Evolutionary conservation across 352 stramenopile species (phyloP), one percentile per base, ranked within the genome.

Genomic region (Phytophthora sansomeana): DNA sequence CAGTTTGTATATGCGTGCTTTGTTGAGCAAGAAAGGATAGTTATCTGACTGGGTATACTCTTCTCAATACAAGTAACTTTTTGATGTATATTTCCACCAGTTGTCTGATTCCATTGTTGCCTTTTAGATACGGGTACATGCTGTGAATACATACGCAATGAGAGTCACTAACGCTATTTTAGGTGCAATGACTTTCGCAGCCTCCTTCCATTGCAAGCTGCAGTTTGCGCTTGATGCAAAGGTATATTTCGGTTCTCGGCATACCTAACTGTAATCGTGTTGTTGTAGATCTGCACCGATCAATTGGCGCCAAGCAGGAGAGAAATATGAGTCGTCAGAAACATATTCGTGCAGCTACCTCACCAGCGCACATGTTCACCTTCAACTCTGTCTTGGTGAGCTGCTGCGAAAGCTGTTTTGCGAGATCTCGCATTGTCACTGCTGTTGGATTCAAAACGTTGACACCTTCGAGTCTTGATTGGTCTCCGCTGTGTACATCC

Each of bases 401-500:
- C 51, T 47, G 33, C 14, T 10, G 9, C 51, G 21, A 58, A 58
- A 49, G 36, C 51, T 49, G 51, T 58, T 58, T 58, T 58, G 51
- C 13, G 9, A 10, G 51, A 58, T 47, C 8, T 48, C 36, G 51
- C 32, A 11, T 38, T 13, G 16, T 1, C 36, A 9, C 52, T 29
- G 38, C 53, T 61, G 56, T 48, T 63, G 56, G 24, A 57, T 57
- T 19, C 56, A 33, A 5, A 3, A 17, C 33, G 4, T 46, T 51
- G 46, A 30, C 46, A 7, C 33, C 19, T 39, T 41, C n/a, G n/a
- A n/a, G n/a, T n/a, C n/a, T n/a, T n/a, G n/a, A n/a, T n/a, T n/a
- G n/a, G n/a, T n/a, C n/a, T n/a, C n/a, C n/a, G n/a, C n/a, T n/a
- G n/a, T n/a, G n/a, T n/a, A n/a, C n/a, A 21, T 5, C 9, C 4